Evolutionary conservation across 2,329 filamentous ascomycete species (phyloP), one percentile per base, ranked within the genome.

Genomic region (Chrysosporium keratinophilum): DNA sequence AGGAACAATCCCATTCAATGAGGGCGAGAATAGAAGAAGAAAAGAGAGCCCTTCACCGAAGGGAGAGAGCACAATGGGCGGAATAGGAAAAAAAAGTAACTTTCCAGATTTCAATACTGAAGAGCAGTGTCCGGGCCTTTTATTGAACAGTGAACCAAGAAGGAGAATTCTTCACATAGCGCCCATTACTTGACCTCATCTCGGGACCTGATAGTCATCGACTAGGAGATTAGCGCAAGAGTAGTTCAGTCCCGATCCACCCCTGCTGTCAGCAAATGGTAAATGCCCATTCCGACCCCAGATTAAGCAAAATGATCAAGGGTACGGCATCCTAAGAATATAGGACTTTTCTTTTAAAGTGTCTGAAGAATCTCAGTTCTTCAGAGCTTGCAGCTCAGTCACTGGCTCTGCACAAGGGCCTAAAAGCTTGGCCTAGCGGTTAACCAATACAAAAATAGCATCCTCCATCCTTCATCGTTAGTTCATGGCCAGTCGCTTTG

Each of bases 361-460:
- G 49, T 52, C 49, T 44, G 49, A 45, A 52, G 49, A 44, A 35
- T 11, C 33, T 42, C 6, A 15, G 28, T 37, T 28, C 12, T 9
- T 23, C 31, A 28, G 40, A 39, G 48, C 37, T 41, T 42, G 35
- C 20, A 33, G 5, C 41, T 11, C 48, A 15, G n/a, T 34, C 33
- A 52, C 40, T 52, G 49, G 49, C n/a, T 71, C 70, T 0, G 75
- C 76, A 0, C 71, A 62, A 0, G 88, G 66, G 0, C 70, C 73
- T 10, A 90, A 68, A 12, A 81, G 73, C 41, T 69, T 71, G 0
- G 77, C 83, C 79, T 89, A 87, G 7, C 78, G 74, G 0, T 14
- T 52, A 52, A 40, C 49, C 33, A 52, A 28, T 39, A 45, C 41
- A 35, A 45, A 39, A 52, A 44, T 52, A 52, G 49, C 15, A 45